Evolutionary conservation across 1,284 basidiomycete species (phyloP).

Genomic region (Thelephora terrestris): DNA sequence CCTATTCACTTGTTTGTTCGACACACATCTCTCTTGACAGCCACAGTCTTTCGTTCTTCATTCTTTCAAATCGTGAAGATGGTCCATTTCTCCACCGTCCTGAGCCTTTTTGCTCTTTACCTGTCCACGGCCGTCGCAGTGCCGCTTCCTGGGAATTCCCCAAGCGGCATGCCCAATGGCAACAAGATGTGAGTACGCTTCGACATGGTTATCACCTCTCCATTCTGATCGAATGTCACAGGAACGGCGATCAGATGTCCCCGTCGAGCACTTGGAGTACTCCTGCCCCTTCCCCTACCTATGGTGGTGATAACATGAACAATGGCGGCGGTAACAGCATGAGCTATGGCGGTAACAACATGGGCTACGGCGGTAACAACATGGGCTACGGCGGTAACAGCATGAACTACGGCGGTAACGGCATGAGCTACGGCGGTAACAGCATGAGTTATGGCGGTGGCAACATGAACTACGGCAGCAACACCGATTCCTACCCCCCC

Average conservation of each 20-base stretch:
- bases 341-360: too few relatives aligned
- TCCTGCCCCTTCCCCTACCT: neutral
- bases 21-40: slow-evolving; percentile 18
- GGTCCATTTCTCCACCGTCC: slow-evolving; percentile 46
- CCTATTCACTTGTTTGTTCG: neutral
- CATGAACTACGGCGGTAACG: slow-evolving; percentile 5
- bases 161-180: slow-evolving; percentile 31
- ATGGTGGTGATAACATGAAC: too few relatives aligned
- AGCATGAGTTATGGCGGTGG: too few relatives aligned
- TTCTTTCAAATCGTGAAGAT: slow-evolving; percentile 33
- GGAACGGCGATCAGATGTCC: neutral
- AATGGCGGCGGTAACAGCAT: too few relatives aligned
- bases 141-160: slow-evolving; percentile 36
- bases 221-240: neutral
- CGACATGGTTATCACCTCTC: neutral
- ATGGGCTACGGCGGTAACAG: slow-evolving; percentile 3
- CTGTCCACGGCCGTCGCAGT: slow-evolving; percentile 35
- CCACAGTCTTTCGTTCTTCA: slow-evolving; percentile 31
- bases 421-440: slow-evolving; percentile 2
- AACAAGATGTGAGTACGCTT: slow-evolving; percentile 7
- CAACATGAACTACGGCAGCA: too few relatives aligned
- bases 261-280: neutral
- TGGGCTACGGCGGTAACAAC: slow-evolving; percentile 2
- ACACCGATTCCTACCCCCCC: slow-evolving; percentile 23
- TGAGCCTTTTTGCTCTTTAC: slow-evolving; percentile 42